Evolutionary conservation across 2,329 filamentous ascomycete species (phyloP).

Genomic region (Talaromyces albobiverticillius): DNA sequence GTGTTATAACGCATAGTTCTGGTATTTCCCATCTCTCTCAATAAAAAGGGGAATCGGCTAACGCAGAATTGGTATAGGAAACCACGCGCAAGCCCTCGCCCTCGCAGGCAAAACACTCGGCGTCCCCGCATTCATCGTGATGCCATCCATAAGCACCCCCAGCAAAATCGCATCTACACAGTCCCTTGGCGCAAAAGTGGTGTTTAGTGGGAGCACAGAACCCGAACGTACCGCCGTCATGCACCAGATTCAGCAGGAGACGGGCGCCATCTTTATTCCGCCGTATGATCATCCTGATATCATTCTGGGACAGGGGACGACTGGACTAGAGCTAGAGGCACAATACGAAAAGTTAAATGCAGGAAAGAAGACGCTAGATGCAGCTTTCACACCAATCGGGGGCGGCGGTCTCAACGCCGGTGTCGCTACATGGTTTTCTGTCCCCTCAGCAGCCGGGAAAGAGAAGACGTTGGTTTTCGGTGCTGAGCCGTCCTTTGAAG

Average conservation of each 20-base stretch:
- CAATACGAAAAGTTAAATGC: slow-evolving; percentile 59
- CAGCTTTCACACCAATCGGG: slow-evolving; percentile 78
- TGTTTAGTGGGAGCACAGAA: slow-evolving; percentile 78
- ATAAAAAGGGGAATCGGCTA: background rate
- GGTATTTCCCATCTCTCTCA: slow-evolving; percentile 50
- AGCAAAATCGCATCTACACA: slow-evolving; percentile 82
- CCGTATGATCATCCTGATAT: slow-evolving; percentile 93
- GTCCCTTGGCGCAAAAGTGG: slow-evolving; percentile 71
- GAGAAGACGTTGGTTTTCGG: slow-evolving; percentile 72
- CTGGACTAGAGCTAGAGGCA: slow-evolving; percentile 74
- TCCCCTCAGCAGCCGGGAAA: slow-evolving; percentile 43
- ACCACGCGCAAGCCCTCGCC: slow-evolving; percentile 89
- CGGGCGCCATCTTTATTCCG: slow-evolving; percentile 75
- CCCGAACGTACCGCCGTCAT: slow-evolving; percentile 78
- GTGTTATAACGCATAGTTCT: slow-evolving; percentile 86
- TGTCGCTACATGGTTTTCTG: slow-evolving; percentile 68
- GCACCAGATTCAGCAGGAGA: slow-evolving; percentile 64
- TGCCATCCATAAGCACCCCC: slow-evolving; percentile 82
- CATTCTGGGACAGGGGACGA: slow-evolving; percentile 88
- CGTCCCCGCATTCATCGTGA: slow-evolving; percentile 83
- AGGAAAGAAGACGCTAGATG: slow-evolving; percentile 49
- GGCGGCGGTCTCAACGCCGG: slow-evolving; percentile 87
- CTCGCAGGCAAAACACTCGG: slow-evolving; percentile 72
- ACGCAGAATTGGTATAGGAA: slow-evolving; percentile 56
- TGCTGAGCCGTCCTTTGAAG: slow-evolving; percentile 77